These are phyloP conservation scores for Endothia cerciana DNA, from an alignment of 2,329 filamentous ascomycete genomes.

Conservation along the genomic window DNA sequence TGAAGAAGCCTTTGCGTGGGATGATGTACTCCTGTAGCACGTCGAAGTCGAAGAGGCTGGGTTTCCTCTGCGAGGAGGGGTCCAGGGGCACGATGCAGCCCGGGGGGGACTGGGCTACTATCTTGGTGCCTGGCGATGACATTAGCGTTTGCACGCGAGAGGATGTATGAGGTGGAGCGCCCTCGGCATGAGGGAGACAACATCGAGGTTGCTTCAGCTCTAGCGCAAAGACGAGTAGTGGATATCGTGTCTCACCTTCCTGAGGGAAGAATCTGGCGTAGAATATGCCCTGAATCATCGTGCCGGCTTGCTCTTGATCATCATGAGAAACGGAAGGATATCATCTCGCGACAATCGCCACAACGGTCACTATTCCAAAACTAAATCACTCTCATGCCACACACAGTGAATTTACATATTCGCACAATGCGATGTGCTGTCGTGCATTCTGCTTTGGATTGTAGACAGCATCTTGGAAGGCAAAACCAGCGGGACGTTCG, in stretches of 20 bases:
- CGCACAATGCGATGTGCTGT: neutral
- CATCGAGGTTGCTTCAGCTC: neutral
- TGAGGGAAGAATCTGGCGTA: slow-evolving; percentile 71
- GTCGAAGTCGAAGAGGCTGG: slow-evolving; percentile 80
- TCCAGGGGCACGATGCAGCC: slow-evolving; percentile 61
- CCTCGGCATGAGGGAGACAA: neutral
- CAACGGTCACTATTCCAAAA: neutral
- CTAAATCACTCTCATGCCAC: neutral
- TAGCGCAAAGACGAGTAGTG: too few species aligned
- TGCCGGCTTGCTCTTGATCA: slow-evolving; percentile 19
- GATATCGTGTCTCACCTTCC: slow-evolving; percentile 52
- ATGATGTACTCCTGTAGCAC: slow-evolving; percentile 92
- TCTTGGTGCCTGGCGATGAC: slow-evolving; percentile 56
- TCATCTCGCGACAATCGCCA: neutral
- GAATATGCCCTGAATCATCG: slow-evolving; percentile 72
- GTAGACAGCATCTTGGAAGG: neutral
- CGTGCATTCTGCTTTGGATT: neutral
- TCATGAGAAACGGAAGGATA: slow-evolving; percentile 3
- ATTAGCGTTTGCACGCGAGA: neutral
- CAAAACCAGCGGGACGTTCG: neutral
- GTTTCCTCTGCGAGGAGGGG: slow-evolving; percentile 44
- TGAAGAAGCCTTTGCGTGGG: slow-evolving; percentile 92
- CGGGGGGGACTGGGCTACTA: slow-evolving; percentile 65
- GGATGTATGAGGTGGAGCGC: neutral
- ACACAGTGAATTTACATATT: neutral